phyloP scores from a whole-genome alignment of 169 alveolate genomes.

The Babesia ovis region DNA sequence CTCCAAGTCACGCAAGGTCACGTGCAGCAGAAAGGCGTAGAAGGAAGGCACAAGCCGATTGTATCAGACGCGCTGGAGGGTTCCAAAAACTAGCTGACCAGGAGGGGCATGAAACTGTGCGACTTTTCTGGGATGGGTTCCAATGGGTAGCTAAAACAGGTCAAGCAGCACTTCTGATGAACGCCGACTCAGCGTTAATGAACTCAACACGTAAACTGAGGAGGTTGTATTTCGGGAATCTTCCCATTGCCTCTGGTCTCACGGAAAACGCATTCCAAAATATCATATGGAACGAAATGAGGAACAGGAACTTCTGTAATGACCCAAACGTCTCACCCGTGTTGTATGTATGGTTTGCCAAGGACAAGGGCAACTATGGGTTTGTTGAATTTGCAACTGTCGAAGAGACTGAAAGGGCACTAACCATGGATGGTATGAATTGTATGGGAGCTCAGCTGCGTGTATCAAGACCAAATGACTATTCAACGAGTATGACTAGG shows the following conservation, averaged over 20 bases:
- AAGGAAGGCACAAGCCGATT: slow-evolving; percentile 80
- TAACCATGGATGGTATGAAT: slow-evolving; percentile 88
- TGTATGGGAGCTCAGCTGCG: slow-evolving; percentile 88
- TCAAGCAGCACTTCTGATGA: slow-evolving; percentile 66
- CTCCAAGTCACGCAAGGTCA: slow-evolving; percentile 78
- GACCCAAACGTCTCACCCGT: slow-evolving; percentile 88
- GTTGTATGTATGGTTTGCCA: slow-evolving; percentile 90
- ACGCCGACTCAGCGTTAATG: slow-evolving; percentile 86
- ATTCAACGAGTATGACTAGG: slow-evolving; percentile 73
- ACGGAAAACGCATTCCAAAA: slow-evolving; percentile 88
- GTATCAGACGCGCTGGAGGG: slow-evolving; percentile 88
- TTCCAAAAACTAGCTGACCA: slow-evolving; percentile 87
- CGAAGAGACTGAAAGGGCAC: slow-evolving; percentile 89
- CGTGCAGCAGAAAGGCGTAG: slow-evolving; percentile 79
- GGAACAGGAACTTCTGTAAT: slow-evolving; percentile 80
- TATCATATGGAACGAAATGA: slow-evolving; percentile 88
- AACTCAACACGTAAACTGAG: slow-evolving; percentile 87
- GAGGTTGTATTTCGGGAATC: slow-evolving; percentile 87
- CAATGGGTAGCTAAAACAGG: slow-evolving; percentile 92
- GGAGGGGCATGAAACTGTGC: slow-evolving; percentile 88
- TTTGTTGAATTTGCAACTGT: slow-evolving; percentile 89
- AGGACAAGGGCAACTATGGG: slow-evolving; percentile 90
- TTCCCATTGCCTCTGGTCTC: slow-evolving; percentile 86
- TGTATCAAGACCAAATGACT: slow-evolving; percentile 90
- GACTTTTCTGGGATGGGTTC: slow-evolving; percentile 91